Percentiles rank a stretch among this genome's conserved stretches.
phyloP scores from a whole-genome alignment of 768 basidiomycete species.

The Rhizopogon vulgaris region DNA sequence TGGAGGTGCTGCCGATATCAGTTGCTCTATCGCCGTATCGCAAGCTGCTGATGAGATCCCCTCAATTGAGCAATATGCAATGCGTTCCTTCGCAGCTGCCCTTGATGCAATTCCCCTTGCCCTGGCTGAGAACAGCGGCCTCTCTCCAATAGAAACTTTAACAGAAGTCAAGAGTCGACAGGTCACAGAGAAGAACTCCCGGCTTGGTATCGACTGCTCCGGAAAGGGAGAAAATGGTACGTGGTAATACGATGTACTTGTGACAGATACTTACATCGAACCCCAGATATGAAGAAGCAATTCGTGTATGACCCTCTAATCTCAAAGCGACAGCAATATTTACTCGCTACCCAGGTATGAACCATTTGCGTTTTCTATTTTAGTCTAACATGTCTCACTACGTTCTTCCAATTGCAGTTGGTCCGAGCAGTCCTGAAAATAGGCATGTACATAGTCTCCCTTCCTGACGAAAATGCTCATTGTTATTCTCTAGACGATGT shows the following conservation, averaged over 20 bases:
- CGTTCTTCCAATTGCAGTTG: constrained; percentile 37
- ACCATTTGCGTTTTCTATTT: background rate
- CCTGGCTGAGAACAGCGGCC: constrained; percentile 94
- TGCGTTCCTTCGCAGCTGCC: constrained; percentile 97
- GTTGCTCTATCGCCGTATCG: constrained; percentile 86
- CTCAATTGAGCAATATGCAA: constrained; percentile 97
- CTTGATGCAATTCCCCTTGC: constrained; percentile 94
- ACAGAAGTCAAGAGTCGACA: constrained; percentile 93
- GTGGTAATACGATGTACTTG: constrained; percentile 15
- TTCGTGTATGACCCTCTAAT: constrained; percentile 97
- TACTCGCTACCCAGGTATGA: constrained; percentile 89
- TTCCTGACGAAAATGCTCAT: constrained; percentile 1
- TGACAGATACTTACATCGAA: background rate
- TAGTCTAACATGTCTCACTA: background rate
- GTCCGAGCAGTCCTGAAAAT: constrained; percentile 87
- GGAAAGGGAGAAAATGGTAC: constrained; percentile 81
- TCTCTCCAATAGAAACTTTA: constrained; percentile 95
- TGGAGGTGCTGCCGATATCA: constrained; percentile 97
- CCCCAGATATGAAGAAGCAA: constrained; percentile 92
- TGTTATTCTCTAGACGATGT: constrained; percentile 58
- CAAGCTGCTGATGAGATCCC: constrained; percentile 96
- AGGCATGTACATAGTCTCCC: constrained; percentile 38
- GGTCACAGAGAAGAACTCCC: constrained; percentile 76
- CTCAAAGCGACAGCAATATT: constrained; percentile 94
- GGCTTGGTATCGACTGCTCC: constrained; percentile 90